These are phyloP conservation scores for Paecilomyces sp. DNA, from an alignment of 2,329 filamentous ascomycete genomes.

Conservation along the genomic window DNA sequence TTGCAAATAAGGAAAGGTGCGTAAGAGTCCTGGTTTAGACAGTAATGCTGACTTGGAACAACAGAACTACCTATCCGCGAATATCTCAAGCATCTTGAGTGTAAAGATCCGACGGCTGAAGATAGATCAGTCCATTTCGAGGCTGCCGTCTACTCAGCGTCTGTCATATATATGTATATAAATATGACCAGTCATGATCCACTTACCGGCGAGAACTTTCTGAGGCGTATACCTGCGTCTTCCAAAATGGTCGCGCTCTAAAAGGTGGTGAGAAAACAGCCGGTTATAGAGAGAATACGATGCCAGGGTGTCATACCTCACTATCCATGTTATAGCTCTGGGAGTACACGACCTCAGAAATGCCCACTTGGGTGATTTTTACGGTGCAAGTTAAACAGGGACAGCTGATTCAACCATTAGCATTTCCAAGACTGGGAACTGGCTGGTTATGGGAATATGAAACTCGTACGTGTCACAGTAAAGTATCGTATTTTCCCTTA, in stretches of 20 bases:
- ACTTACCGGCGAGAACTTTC: constrained; percentile 77
- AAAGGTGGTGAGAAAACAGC: constrained; percentile 6
- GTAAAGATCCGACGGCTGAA: constrained; percentile 39
- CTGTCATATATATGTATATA: constrained; percentile 1
- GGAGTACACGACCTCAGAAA: constrained; percentile 90
- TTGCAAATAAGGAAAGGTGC: background rate
- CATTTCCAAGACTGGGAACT: background rate
- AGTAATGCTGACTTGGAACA: background rate
- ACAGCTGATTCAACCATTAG: constrained; percentile 46
- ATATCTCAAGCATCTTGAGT: background rate
- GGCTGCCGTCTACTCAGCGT: constrained; percentile 39
- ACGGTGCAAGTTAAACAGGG: constrained; percentile 96
- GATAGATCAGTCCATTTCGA: constrained; percentile 56
- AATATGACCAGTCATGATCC: background rate
- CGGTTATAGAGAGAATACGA: background rate
- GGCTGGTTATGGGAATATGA: background rate
- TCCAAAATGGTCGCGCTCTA: constrained; percentile 71
- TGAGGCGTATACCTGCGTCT: constrained; percentile 73
- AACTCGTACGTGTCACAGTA: constrained; percentile 72
- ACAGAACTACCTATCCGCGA: background rate
- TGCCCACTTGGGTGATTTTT: constrained; percentile 96
- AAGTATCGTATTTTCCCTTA: constrained; percentile 71
- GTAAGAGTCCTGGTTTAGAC: background rate
- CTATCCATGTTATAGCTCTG: constrained; percentile 92
- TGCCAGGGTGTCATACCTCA: constrained; percentile 40